Percentiles rank a stretch among this genome's conserved stretches.
Conservation (phyloP, 164 flowering plant species). For the Vitis amurensis region DNA sequence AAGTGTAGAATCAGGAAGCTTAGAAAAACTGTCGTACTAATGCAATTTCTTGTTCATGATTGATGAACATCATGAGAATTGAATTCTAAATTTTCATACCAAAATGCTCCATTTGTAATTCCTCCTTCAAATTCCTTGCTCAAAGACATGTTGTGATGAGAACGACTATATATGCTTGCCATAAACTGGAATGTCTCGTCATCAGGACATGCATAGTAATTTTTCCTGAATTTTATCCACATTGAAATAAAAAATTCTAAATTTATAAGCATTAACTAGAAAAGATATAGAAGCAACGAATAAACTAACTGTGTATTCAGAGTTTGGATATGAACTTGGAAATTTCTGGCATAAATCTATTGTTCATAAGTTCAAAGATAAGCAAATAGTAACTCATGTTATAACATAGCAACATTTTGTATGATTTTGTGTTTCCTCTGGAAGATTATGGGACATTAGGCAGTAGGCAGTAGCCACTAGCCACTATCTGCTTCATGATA, state of each 20-base stretch:
- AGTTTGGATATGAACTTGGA: too few relatives aligned
- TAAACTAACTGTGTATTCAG: background rate
- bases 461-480: too few relatives aligned
- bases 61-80: background rate
- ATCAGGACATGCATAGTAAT: constrained; percentile 85
- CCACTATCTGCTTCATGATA: too few relatives aligned
- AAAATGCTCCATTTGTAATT: constrained; percentile 89
- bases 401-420: too few relatives aligned
- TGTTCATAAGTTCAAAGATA: too few relatives aligned
- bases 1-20: too few relatives aligned
- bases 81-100: constrained; percentile 46
- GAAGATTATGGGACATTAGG: too few relatives aligned
- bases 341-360: too few relatives aligned
- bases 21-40: too few relatives aligned
- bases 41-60: background rate
- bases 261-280: constrained; percentile 1
- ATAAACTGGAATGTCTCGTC: constrained; percentile 78
- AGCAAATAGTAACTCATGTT: too few relatives aligned
- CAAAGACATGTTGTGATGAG: constrained; percentile 85
- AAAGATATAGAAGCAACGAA: background rate
- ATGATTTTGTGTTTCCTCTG: too few relatives aligned
- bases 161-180: constrained; percentile 81
- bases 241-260: background rate
- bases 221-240: constrained; percentile 53
- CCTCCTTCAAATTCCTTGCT: constrained; percentile 88